Conservation (phyloP, 768 basidiomycete species). For the Terana coerulea region DNA sequence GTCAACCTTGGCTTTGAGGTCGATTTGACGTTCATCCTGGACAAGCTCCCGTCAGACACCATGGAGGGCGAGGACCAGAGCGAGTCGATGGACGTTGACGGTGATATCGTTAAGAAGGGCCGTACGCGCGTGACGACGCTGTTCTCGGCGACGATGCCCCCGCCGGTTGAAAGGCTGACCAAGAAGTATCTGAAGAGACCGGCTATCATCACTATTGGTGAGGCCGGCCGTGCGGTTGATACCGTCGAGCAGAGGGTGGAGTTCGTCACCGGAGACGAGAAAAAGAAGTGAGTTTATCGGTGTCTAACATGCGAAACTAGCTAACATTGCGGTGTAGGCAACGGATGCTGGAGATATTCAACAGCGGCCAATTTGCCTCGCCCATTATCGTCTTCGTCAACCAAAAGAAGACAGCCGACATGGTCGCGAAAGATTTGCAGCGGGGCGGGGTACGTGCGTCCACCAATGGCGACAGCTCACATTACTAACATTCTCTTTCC, state of each 20-base stretch:
- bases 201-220: slow-evolving; percentile 96
- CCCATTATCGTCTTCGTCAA: slow-evolving; percentile 99
- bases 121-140: slow-evolving; percentile 90
- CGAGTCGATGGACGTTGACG: slow-evolving; percentile 77
- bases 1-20: slow-evolving; percentile 96
- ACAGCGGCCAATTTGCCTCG: slow-evolving; percentile 74
- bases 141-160: slow-evolving; percentile 98
- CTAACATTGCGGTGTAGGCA: slow-evolving; percentile 47
- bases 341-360: slow-evolving; percentile 87
- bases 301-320: too few species aligned
- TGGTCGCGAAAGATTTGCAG: slow-evolving; percentile 92
- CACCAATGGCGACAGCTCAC: too few species aligned
- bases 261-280: slow-evolving; percentile 89
- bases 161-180: slow-evolving; percentile 92
- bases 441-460: slow-evolving; percentile 71
- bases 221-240: slow-evolving; percentile 96
- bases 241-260: slow-evolving; percentile 97
- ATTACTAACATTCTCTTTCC: slow-evolving; percentile 4
- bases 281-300: slow-evolving; percentile 77
- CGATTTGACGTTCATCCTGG: slow-evolving; percentile 91
- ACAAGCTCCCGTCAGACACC: slow-evolving; percentile 82
- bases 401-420: slow-evolving; percentile 98
- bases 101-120: slow-evolving; percentile 63
- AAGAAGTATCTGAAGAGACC: slow-evolving; percentile 92
- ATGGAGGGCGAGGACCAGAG: slow-evolving; percentile 83